A percentile compares a stretch with the other conserved stretches of the same genome.
These are phyloP conservation scores for Stagonosporopsis cucurbitacearum DNA, from an alignment of 2,329 filamentous ascomycete species.

Conservation along the genomic window DNA sequence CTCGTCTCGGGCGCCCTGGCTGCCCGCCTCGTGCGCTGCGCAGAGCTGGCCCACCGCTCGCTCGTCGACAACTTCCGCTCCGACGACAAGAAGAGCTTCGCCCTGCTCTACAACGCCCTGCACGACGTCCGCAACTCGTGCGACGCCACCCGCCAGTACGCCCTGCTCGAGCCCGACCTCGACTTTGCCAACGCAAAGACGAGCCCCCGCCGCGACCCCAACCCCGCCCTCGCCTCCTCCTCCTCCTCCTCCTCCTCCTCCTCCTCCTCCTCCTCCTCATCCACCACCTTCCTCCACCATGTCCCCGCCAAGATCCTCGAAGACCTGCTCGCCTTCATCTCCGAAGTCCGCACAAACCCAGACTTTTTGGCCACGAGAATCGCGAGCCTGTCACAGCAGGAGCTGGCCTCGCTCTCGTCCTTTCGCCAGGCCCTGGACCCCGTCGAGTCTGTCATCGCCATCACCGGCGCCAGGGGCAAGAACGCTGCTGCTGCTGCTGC, in stretches of 20 bases:
- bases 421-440: constrained; percentile 81
- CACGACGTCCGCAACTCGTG: constrained; percentile 81
- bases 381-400: constrained; percentile 73
- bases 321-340: constrained; percentile 79
- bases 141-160: constrained; percentile 73
- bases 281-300: constrained; percentile 66
- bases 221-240: constrained; percentile 51
- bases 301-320: constrained; percentile 77
- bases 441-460: constrained; percentile 81
- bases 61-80: constrained; percentile 79
- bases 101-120: constrained; percentile 75
- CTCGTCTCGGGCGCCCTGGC: constrained; percentile 77
- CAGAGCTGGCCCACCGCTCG: constrained; percentile 75
- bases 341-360: constrained; percentile 81
- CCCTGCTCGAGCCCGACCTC: constrained; percentile 74
- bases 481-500: constrained; percentile 52
- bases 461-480: constrained; percentile 60
- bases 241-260: constrained; percentile 45
- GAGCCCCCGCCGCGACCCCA: constrained; percentile 50
- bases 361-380: constrained; percentile 87
- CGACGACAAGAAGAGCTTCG: constrained; percentile 80
- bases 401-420: constrained; percentile 78
- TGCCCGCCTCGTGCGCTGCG: constrained; percentile 74
- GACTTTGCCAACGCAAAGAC: constrained; percentile 57
- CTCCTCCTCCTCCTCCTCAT: too few species aligned